Base-by-base conservation (phyloP, 1,284 basidiomycete genomes). In the Leccinum cinnamomeum region DNA sequence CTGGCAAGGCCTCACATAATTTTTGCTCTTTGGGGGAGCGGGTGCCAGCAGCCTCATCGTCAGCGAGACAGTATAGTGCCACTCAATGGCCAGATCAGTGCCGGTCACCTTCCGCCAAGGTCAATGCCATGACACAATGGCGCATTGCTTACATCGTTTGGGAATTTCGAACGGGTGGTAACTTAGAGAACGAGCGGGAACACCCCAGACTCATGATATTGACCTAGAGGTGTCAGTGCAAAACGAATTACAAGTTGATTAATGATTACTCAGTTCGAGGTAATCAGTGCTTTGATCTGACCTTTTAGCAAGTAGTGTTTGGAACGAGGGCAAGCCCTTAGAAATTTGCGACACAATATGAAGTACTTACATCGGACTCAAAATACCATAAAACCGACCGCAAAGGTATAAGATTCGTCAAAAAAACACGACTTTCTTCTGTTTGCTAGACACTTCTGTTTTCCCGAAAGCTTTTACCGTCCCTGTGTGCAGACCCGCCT, bases 391-490 rank as follows among this genome's bases (percentile, higher is more conserved):
- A 25, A 39, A 35, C 3, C 3, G 12, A 16, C 30, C 5, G 4
- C 41, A 10, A 2, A 12, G 3, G 6, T 11, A 46, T 18, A 44
- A 46, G 3, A 3, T 18, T 25, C 57, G 23, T 78, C 67, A 88
- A 68, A 90, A 89, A 61, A 78, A 72, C 0, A 90, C 84, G 1
- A 87, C 83, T 62, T 84, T 88, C 70, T 84, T 84, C 41, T 78
- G 70, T 56, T 65, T 70, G 54, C 50, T 56, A 25, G 48, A 25
- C 20, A 25, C 48, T 14, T 51, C 12, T 0, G 23, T 16, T 25
- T 51, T 25, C 14, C 30, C 20, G 16, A 37, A 28, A 35, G 18
- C 71, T 56, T 35, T 30, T 16, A 35, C 16, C 10, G 25, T 16
- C 23, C 80, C 80, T 1, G 82, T 78, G 60, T 81, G 78, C 7